phyloP scores from a whole-genome alignment of 2,329 filamentous ascomycete genomes.

The Exophiala viscosa region DNA sequence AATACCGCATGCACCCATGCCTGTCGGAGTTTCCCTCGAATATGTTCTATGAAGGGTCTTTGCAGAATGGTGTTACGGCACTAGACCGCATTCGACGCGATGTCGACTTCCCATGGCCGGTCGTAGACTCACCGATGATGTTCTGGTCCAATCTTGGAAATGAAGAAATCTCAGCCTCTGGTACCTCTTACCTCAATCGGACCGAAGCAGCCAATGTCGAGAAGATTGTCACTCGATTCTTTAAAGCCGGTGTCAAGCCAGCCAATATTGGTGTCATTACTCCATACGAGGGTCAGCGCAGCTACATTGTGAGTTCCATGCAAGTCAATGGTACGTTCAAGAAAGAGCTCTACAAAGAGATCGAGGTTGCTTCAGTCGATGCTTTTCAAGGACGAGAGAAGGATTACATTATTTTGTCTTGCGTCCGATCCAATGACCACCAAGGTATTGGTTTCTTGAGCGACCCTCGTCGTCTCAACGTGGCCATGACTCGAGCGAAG shows the following conservation, averaged over 20 bases:
- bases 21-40: slow-evolving; percentile 96
- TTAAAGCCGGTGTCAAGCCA: slow-evolving; percentile 96
- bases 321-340: slow-evolving; percentile 95
- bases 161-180: slow-evolving; percentile 95
- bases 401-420: slow-evolving; percentile 97
- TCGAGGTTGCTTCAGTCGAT: slow-evolving; percentile 96
- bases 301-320: slow-evolving; percentile 99
- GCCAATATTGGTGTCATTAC: slow-evolving; percentile 95
- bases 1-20: slow-evolving; percentile 99
- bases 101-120: slow-evolving; percentile 97
- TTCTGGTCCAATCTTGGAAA: slow-evolving; percentile 99
- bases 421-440: slow-evolving; percentile 96
- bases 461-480: slow-evolving; percentile 93
- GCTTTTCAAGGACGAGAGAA: slow-evolving; percentile 99
- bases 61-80: slow-evolving; percentile 93
- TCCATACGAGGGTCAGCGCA: slow-evolving; percentile 95
- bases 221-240: slow-evolving; percentile 97
- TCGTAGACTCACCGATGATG: slow-evolving; percentile 96
- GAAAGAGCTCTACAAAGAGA: slow-evolving; percentile 97
- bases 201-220: slow-evolving; percentile 97
- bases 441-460: slow-evolving; percentile 99
- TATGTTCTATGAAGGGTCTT: slow-evolving; percentile 98
- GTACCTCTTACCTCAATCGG: slow-evolving; percentile 95
- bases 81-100: slow-evolving; percentile 84
- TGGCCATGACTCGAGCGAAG: slow-evolving; percentile 93